Base-by-base conservation (phyloP, 225 moss, liverwort and hornwort species). In the Antitrichia curtipendula region DNA sequence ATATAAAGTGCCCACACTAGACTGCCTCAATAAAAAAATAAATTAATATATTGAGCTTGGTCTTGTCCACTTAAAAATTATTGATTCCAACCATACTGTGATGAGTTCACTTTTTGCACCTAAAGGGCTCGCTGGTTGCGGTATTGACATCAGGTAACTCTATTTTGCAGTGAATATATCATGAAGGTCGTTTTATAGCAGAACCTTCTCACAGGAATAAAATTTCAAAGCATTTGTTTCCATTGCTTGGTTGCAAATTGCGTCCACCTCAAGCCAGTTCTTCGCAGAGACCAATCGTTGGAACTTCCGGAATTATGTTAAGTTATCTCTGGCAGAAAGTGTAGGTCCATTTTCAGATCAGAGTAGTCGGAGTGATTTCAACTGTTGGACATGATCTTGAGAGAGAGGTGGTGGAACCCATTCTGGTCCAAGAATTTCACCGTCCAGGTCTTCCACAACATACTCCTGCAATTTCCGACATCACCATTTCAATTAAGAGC, bases 391-490 rank as follows among this genome's bases (percentile, higher is more conserved):
- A 85, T 94, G 92, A 58, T 94, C 94, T 85, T 91, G 92, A 82
- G 91, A 59, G 43, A 94, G 92, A 65, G 92, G 80, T 80, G 91
- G 92, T 41, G 94, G 92, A 81, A 76, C 82, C 94, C 94, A 94
- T 81, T 94, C 94, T 58, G 92, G 94, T 84, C 94, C 92, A 73
- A 94, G 86, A 83, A 87, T 75, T 90, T 94, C 94, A 59, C 93
- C 94, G 80, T 94, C 92, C 70, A 95, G 88, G 36, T 95, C 95
- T 90, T 95, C 95, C 87, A 95, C 95, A 60, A 95, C 93, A 73
- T 95, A 94, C 80, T 95, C 95, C 95, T 95, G 92, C 90, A 88
- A 82, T 83, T 80, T 56, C 52, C 61, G 60, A 86, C 45, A 54
- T 50, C 41, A 54, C 34, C 47, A 41, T 54, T 78, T 82, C 34